Evolutionary conservation across 106 monocot genomes (phyloP), one percentile per base, ranked within the genome.

Genomic region (Posidonia australis): DNA sequence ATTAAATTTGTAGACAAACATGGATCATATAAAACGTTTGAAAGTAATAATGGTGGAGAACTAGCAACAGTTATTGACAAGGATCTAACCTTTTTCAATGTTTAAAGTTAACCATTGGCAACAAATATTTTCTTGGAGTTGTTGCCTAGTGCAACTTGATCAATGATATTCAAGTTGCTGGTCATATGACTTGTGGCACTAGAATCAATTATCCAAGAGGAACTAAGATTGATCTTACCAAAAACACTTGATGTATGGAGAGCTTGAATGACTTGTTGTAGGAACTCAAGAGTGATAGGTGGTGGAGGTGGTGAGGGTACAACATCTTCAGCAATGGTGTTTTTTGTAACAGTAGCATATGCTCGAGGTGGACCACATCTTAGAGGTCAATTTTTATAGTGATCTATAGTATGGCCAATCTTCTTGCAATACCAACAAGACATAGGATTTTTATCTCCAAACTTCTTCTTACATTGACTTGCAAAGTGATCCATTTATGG

Each of bases 11-110:
- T 23, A 45, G 23, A 65, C 26, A 65, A 0, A 47, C 48, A 16
- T 13, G n/a, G 64, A 0, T 48, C 25, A 64, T 64, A 72, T 44
- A 56, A 55, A 16, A 64, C 63, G 54, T 64, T 64, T 21, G 63
- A 54, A 63, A 72, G 43, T 14, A 19, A 24, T 5, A 71, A 43
- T 49, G 51, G 48, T 24, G 28, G 2, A 5, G 51, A 44, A 9
- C 53, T 12, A 9, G n/a, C n/a, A 5, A n/a, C 26, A 12, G 30
- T 55, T 30, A 60, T 60, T 5, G 45, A 26, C 12, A 62, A 52
- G 9, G 44, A 49, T 16, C 42, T 41, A n/a, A 53, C 26, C 46
- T 59, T 21, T 58, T 28, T 72, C 14, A 54, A 70, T 55, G 23
- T n/a, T 48, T 14, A 52, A 52, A 0, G 28, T 58, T 31, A 26